Percentiles rank a stretch among this genome's conserved stretches.
phyloP scores from a whole-genome alignment of 2,329 filamentous ascomycete genomes.

The Gnomoniopsis sp. region DNA sequence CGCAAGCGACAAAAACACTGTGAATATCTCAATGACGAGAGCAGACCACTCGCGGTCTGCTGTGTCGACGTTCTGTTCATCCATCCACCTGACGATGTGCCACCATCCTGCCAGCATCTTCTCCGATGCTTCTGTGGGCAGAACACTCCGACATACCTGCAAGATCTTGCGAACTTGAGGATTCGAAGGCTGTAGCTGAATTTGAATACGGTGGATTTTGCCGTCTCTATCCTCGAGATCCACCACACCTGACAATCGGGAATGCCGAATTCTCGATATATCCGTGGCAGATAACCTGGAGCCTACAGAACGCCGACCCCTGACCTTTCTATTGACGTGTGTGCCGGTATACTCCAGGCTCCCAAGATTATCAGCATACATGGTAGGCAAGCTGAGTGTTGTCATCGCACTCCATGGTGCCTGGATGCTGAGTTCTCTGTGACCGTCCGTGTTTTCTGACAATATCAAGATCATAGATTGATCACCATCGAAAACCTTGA shows the following conservation, averaged over 20 bases:
- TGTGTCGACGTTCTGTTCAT: slow-evolving; percentile 41
- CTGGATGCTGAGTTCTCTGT: slow-evolving; percentile 66
- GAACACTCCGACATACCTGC: slow-evolving; percentile 59
- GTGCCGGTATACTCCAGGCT: slow-evolving; percentile 55
- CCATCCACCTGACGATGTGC: slow-evolving; percentile 69
- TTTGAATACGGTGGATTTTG: slow-evolving; percentile 61
- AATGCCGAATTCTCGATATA: slow-evolving; percentile 54
- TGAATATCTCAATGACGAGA: slow-evolving; percentile 59
- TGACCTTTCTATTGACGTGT: slow-evolving; percentile 49
- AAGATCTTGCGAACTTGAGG: slow-evolving; percentile 60
- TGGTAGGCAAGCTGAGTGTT: slow-evolving; percentile 60
- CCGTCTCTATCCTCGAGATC: slow-evolving; percentile 63
- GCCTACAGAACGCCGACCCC: slow-evolving; percentile 41
- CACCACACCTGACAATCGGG: slow-evolving; percentile 57
- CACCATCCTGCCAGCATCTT: slow-evolving; percentile 69
- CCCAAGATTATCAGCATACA: slow-evolving; percentile 58
- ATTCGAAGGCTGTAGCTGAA: slow-evolving; percentile 64
- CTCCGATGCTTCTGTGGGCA: slow-evolving; percentile 56
- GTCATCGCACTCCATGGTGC: slow-evolving; percentile 71
- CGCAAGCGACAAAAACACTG: slow-evolving; percentile 60
- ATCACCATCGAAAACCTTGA: slow-evolving; percentile 64
- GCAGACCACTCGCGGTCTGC: slow-evolving; percentile 67
- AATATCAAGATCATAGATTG: slow-evolving; percentile 68
- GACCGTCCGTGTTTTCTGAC: slow-evolving; percentile 61
- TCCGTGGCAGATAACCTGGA: slow-evolving; percentile 45